A percentile compares a stretch with the other conserved stretches of the same genome.
phyloP scores from a whole-genome alignment of 2,329 filamentous ascomycete genomes.

The Talaromyces sp. region DNA sequence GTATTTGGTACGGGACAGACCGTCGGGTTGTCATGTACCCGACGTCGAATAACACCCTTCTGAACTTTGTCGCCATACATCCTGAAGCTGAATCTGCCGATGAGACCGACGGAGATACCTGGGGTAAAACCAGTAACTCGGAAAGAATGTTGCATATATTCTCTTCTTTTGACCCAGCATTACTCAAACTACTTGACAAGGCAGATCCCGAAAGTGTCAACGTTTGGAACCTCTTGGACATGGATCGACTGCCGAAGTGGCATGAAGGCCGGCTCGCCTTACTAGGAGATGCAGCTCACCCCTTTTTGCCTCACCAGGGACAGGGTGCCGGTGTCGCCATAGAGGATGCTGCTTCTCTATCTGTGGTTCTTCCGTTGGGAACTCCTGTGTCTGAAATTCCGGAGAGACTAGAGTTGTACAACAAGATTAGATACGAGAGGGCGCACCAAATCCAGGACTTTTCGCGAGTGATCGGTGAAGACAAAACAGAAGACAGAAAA shows the following conservation, averaged over 20 bases:
- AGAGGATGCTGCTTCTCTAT: slow-evolving; percentile 60
- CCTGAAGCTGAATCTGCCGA: slow-evolving; percentile 41
- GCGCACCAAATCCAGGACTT: slow-evolving; percentile 56
- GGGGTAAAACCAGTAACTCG: neutral
- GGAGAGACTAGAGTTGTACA: slow-evolving; percentile 35
- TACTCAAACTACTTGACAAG: slow-evolving; percentile 34
- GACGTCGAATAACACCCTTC: slow-evolving; percentile 41
- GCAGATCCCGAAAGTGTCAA: slow-evolving; percentile 46
- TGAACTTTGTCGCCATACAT: slow-evolving; percentile 53
- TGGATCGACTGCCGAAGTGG: slow-evolving; percentile 56
- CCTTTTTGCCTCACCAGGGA: slow-evolving; percentile 61
- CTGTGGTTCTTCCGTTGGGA: slow-evolving; percentile 51
- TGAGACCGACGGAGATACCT: slow-evolving; percentile 26
- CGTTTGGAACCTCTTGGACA: slow-evolving; percentile 59
- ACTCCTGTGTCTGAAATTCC: neutral
- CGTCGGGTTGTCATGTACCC: slow-evolving; percentile 46
- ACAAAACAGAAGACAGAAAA: slow-evolving; percentile 26
- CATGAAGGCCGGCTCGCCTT: slow-evolving; percentile 51
- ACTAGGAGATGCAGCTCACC: slow-evolving; percentile 65
- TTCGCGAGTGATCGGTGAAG: slow-evolving; percentile 50
- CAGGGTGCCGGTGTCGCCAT: slow-evolving; percentile 63
- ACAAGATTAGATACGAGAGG: slow-evolving; percentile 54
- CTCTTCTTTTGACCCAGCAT: slow-evolving; percentile 35
- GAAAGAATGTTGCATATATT: slow-evolving; percentile 3
- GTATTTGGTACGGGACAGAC: slow-evolving; percentile 43